Conservation (phyloP, 2,329 filamentous ascomycete species). For the Rhinocladiella mackenziei region DNA sequence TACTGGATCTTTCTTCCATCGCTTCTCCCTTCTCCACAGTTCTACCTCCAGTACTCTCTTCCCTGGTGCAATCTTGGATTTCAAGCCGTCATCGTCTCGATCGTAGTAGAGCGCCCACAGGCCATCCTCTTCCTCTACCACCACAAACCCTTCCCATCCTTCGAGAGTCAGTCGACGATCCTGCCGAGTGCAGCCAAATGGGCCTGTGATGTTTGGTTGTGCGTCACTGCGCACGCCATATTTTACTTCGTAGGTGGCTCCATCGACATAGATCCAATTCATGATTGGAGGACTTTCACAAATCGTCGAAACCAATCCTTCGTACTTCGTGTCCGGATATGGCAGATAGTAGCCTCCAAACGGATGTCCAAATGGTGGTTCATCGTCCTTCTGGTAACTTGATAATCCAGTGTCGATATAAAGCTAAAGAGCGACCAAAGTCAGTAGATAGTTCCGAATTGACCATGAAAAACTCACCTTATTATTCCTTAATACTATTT, state of each 20-base stretch:
- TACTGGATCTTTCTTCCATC: too few species aligned
- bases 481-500: not conserved
- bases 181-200: constrained; percentile 55
- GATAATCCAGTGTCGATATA: not conserved
- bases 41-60: not conserved
- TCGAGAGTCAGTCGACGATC: constrained; percentile 35
- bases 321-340: constrained; percentile 14
- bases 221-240: constrained; percentile 69
- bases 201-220: constrained; percentile 68
- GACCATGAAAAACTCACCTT: constrained; percentile 2
- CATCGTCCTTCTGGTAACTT: not conserved
- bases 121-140: constrained; percentile 41
- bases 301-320: constrained; percentile 24
- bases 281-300: constrained; percentile 42
- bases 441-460: not conserved
- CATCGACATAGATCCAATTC: constrained; percentile 66
- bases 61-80: constrained; percentile 46
- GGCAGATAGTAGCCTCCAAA: constrained; percentile 38
- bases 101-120: constrained; percentile 45
- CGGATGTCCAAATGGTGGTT: constrained; percentile 2
- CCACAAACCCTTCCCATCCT: constrained; percentile 36
- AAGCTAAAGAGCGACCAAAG: not conserved
- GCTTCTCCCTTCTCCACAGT: not conserved
- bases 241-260: constrained; percentile 55
- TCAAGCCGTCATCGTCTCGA: constrained; percentile 39